phyloP scores from a whole-genome alignment of 768 basidiomycete genomes.

The Gymnopilus dilepis region DNA sequence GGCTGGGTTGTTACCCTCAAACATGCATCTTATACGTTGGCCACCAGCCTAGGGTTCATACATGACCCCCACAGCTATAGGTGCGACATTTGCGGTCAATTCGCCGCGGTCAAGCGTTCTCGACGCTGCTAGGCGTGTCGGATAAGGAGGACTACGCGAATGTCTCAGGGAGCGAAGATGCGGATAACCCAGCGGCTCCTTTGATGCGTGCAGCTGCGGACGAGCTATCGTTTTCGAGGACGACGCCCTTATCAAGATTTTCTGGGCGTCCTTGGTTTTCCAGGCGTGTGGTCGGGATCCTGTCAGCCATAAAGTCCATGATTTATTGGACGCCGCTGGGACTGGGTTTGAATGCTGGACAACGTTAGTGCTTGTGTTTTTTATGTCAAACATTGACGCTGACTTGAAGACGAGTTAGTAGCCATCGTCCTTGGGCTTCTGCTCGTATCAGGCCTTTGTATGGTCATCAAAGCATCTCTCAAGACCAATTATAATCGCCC shows the following conservation, averaged over 20 bases:
- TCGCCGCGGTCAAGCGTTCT: slow-evolving; percentile 44
- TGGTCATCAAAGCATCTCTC: slow-evolving; percentile 61
- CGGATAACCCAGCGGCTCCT: neutral
- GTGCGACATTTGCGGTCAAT: slow-evolving; percentile 35
- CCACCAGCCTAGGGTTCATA: too few species aligned
- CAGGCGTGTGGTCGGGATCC: neutral
- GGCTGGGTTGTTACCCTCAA: too few species aligned
- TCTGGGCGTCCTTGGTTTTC: neutral
- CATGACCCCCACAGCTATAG: too few species aligned
- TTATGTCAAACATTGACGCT: slow-evolving; percentile 44
- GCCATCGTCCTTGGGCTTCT: slow-evolving; percentile 53
- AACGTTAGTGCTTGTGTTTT: slow-evolving; percentile 36
- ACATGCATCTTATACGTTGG: too few species aligned
- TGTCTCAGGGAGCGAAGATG: neutral
- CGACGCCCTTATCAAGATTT: too few species aligned
- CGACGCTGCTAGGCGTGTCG: slow-evolving; percentile 55
- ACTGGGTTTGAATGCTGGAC: slow-evolving; percentile 25
- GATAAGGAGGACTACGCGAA: slow-evolving; percentile 43
- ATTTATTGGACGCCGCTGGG: slow-evolving; percentile 28
- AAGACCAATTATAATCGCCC: slow-evolving; percentile 76
- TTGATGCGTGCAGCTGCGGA: too few species aligned
- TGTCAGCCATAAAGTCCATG: slow-evolving; percentile 7
- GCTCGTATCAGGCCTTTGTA: slow-evolving; percentile 62
- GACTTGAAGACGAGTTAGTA: neutral
- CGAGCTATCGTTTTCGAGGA: too few species aligned